Base-by-base conservation (phyloP, 2,329 filamentous ascomycete genomes). In the Aspergillus tubingensis region DNA sequence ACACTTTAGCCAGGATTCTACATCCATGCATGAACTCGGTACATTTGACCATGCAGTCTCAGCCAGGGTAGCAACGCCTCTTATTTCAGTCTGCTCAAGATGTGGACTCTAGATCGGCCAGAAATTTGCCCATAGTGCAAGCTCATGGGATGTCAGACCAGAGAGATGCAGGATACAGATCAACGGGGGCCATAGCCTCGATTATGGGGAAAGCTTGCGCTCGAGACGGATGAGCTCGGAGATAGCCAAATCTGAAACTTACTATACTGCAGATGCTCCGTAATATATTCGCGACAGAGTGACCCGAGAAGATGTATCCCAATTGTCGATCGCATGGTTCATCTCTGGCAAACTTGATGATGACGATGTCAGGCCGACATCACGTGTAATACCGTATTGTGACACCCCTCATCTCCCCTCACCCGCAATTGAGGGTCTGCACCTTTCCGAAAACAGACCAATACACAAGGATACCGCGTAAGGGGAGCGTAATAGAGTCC, bases 381-480 rank as follows among this genome's bases (percentile, higher is more conserved):
- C 64, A 66, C 64, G 64, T 66, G 62, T 3, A 15, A 44, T 64
- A 64, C 62, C 19, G 10, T 30, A 25, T 32, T 8, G 43, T 56
- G 59, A 62, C 62, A 39, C 41, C 60, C 47, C 60, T 52, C 50
- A 10, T 43, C 43, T 54, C 36, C 5, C 19, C 15, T 11, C 32
- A 21, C 38, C 43, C 15, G 7, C 39, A 8, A 25, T 7, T 8
- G 36, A 8, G 19, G 5, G 30, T n/a, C 27, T 27, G 19, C 47
- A 30, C 50, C 49, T 53, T 39, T 21, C 62, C 36, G 3, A 39
- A 51, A 58, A 17, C 2, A 48, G 57, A 6, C 47, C 27, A 17
- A 25, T 17, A 25, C 27, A 25, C 5, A 19, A 15, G 23, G 43
- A 52, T 47, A 44, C 38, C 8, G 27, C 39, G 63, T 63, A 38